Evolutionary conservation across 805 yeast species (phyloP), one percentile per base, ranked within the genome.

Genomic region (Lachancea fermentati): DNA sequence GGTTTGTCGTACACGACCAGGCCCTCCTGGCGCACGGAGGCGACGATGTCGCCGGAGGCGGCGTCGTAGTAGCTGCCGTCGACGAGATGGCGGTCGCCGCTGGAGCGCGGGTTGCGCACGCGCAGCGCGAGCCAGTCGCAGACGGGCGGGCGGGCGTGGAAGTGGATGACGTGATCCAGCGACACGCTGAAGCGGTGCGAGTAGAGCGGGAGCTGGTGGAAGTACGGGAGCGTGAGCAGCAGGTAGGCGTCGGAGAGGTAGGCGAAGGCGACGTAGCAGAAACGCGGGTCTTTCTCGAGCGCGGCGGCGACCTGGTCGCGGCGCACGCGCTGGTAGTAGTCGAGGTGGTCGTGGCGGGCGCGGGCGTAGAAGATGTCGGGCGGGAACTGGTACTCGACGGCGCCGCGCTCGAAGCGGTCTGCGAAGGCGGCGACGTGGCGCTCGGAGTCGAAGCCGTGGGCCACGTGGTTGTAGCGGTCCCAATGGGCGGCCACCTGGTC

Each of bases 1-100:
- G 41, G 41, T n/a, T 26, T 37, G 15, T 37, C 41, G 43, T 55
- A 59, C 6, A 48, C 44, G 5, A 55, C 62, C 18, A 79, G 62
- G 0, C 86, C 87, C 57, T 83, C 88, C 58, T 84, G 91, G 6
- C 78, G 57, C 1, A 79, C 68, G 0, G 80, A 71, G 2, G 85
- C 84, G 2, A 77, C 70, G 42, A 79, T 71, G 22, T 67, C 65
- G 2, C 76, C 77, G 15, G 69, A 66, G 4, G 55, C 49, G 34
- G 70, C 64, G 30, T 58, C 57, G 57, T 64, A 82, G 54, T 80
- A 67, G 45, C 80, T 81, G 13, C 78, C 85, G 45, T 69, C 71
- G 52, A 81, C 59, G 33, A 81, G 57, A 9, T 76, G 73, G 43
- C 84, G 67, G 42, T 74, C 73, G 47, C 72, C 71, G 12, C 68